A percentile compares a stretch with the other conserved stretches of the same genome.
These are phyloP conservation scores for Fagopyrum tataricum DNA, from an alignment of 148 eudicot species.

Conservation along the genomic window DNA sequence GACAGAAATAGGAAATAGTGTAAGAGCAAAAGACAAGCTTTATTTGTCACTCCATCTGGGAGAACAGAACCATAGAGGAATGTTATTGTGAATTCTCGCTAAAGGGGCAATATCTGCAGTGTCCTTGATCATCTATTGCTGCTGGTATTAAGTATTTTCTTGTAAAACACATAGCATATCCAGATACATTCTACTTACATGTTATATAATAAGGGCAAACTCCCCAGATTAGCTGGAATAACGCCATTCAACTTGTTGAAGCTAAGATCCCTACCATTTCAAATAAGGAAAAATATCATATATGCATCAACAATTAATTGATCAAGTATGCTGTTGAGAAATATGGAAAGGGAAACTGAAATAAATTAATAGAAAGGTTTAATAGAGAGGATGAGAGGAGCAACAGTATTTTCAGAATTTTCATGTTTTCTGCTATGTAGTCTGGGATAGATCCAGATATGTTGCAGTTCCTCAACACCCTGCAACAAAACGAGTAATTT, in stretches of 20 bases:
- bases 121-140: neutral
- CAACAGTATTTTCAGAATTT: constrained; percentile 31
- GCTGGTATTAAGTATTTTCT: neutral
- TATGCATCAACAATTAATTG: neutral
- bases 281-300: neutral
- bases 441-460: constrained; percentile 40
- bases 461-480: constrained; percentile 59
- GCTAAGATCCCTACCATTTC: constrained; percentile 42
- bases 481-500: constrained; percentile 18
- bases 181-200: constrained; percentile 31
- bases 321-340: neutral
- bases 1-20: neutral
- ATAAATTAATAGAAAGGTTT: neutral
- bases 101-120: neutral
- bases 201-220: constrained; percentile 8
- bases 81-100: neutral
- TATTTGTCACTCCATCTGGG: neutral
- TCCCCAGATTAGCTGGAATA: constrained; percentile 22
- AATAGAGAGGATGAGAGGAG: constrained; percentile 4
- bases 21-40: neutral
- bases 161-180: neutral
- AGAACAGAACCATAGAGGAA: neutral
- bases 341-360: constrained; percentile 3
- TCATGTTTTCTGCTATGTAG: constrained; percentile 22
- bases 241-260: constrained; percentile 50